A percentile compares a stretch with the other conserved stretches of the same genome.
Conservation (phyloP, 768 basidiomycete species). For the Tulasnella sp. region DNA sequence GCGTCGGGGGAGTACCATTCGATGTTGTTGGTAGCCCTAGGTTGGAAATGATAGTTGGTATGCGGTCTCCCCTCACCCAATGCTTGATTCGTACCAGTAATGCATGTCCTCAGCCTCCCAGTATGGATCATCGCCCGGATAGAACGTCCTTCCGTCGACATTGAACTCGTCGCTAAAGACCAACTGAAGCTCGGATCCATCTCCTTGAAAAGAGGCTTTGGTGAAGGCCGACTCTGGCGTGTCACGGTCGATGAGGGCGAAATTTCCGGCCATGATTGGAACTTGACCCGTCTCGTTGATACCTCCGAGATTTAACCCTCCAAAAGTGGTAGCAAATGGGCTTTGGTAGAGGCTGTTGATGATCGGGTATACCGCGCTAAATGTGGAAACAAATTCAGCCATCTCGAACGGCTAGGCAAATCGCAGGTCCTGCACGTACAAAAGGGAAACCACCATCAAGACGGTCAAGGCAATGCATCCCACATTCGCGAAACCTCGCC, state of each 20-base stretch:
- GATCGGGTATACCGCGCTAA: neutral
- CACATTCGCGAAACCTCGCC: slow-evolving; percentile 38
- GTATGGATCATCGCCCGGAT: slow-evolving; percentile 83
- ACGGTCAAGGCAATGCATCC: slow-evolving; percentile 38
- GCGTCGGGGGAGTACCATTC: slow-evolving; percentile 90
- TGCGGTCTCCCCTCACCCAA: neutral
- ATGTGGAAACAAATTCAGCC: neutral
- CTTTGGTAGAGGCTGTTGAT: neutral
- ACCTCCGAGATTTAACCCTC: slow-evolving; percentile 63
- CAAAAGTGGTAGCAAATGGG: neutral
- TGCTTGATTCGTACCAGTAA: slow-evolving; percentile 43
- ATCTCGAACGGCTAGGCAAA: neutral
- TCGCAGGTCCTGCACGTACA: slow-evolving; percentile 25
- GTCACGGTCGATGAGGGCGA: slow-evolving; percentile 66
- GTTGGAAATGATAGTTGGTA: neutral
- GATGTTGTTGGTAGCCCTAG: slow-evolving; percentile 51
- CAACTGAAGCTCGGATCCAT: slow-evolving; percentile 57
- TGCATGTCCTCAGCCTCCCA: slow-evolving; percentile 83
- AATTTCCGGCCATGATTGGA: slow-evolving; percentile 47
- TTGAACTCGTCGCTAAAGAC: slow-evolving; percentile 92
- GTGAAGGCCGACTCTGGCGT: slow-evolving; percentile 60
- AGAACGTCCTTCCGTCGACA: slow-evolving; percentile 71
- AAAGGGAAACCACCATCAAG: slow-evolving; percentile 34
- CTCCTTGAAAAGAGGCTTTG: slow-evolving; percentile 49
- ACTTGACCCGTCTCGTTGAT: slow-evolving; percentile 87